phyloP scores from a whole-genome alignment of 2,329 filamentous ascomycete genomes.

The Fusarium sp. region DNA sequence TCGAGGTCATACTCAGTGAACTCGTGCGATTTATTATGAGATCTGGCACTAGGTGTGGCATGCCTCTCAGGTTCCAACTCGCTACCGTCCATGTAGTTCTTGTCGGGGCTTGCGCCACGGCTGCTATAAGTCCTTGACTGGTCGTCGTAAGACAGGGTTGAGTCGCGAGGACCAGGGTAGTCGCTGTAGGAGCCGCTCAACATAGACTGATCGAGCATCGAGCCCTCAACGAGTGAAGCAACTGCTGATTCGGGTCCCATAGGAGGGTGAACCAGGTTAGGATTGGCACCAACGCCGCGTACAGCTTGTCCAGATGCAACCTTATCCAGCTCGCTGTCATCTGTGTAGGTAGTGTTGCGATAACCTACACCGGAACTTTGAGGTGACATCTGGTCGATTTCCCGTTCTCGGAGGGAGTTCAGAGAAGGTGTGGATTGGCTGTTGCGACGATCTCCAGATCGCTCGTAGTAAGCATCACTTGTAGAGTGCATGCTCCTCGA shows the following conservation, averaged over 20 bases:
- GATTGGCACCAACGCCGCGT: slow-evolving; percentile 77
- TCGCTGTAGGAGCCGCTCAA: slow-evolving; percentile 68
- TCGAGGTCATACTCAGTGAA: slow-evolving; percentile 70
- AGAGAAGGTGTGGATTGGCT: slow-evolving; percentile 53
- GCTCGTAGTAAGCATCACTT: slow-evolving; percentile 70
- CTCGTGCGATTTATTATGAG: slow-evolving; percentile 58
- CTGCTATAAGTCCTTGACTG: slow-evolving; percentile 49
- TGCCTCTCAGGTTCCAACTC: slow-evolving; percentile 56
- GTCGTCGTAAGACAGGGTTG: slow-evolving; percentile 51
- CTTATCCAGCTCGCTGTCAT: slow-evolving; percentile 69
- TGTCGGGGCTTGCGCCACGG: slow-evolving; percentile 56
- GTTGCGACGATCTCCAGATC: slow-evolving; percentile 55
- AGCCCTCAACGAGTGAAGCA: slow-evolving; percentile 86
- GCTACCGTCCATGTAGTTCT: slow-evolving; percentile 57
- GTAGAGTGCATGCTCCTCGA: slow-evolving; percentile 64
- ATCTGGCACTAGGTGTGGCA: slow-evolving; percentile 55
- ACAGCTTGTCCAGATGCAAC: slow-evolving; percentile 77
- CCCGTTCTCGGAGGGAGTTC: slow-evolving; percentile 58
- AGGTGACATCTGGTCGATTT: slow-evolving; percentile 65
- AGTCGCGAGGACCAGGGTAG: slow-evolving; percentile 57
- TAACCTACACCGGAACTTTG: slow-evolving; percentile 69
- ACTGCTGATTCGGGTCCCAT: slow-evolving; percentile 88
- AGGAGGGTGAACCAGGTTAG: slow-evolving; percentile 79
- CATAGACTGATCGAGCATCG: slow-evolving; percentile 74
- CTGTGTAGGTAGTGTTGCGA: slow-evolving; percentile 62